Conservation (phyloP, 2,329 filamentous ascomycete species). For the Fusarium sp. region DNA sequence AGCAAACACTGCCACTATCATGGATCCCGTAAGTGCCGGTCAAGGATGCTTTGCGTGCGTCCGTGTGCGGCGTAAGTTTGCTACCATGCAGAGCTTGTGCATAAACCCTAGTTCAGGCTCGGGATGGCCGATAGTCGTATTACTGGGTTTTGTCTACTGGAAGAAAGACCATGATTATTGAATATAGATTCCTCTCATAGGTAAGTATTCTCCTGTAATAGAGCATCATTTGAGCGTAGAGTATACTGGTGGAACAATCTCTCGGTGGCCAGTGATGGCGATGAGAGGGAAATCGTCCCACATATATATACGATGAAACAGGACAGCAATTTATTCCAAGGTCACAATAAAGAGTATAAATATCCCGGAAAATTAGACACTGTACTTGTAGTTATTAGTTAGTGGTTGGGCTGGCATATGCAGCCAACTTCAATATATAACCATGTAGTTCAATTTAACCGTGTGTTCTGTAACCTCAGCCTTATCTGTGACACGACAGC, state of each 20-base stretch:
- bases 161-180: neutral
- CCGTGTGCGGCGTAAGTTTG: constrained; percentile 4
- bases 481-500: neutral
- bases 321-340: neutral
- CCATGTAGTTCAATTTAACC: neutral
- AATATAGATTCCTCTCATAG: no score
- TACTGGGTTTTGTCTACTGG: constrained; percentile 6
- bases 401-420: neutral
- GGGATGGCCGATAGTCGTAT: constrained; percentile 11
- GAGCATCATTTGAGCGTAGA: neutral
- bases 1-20: neutral
- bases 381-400: neutral
- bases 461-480: neutral
- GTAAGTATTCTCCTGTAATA: neutral
- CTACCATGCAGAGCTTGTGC: neutral
- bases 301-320: neutral
- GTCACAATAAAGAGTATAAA: neutral
- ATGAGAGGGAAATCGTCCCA: no score
- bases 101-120: constrained; percentile 3
- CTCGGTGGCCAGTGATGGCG: neutral
- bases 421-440: neutral
- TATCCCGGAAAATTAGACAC: neutral
- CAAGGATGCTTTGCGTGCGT: neutral
- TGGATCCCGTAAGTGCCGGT: neutral
- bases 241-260: neutral